Conservation (phyloP, 108 stramenopile species). For the Phaeodactylum tricornutum region DNA sequence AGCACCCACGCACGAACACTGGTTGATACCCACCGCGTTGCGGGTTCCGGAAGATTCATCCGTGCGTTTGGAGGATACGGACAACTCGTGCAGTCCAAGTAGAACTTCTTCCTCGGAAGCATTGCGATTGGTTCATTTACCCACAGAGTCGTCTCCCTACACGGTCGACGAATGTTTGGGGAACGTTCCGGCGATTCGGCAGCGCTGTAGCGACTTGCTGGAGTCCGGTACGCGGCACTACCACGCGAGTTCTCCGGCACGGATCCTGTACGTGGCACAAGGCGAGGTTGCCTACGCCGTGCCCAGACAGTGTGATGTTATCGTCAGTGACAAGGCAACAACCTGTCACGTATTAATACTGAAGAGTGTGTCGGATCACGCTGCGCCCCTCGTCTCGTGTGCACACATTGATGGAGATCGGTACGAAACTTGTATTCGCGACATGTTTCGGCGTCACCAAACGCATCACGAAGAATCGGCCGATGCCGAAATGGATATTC, state of each 20-base stretch:
- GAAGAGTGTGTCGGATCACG: constrained; percentile 20
- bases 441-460: constrained; percentile 48
- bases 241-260: background rate
- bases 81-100: too few relatives aligned
- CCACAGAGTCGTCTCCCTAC: too few relatives aligned
- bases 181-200: too few relatives aligned
- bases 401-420: constrained; percentile 57
- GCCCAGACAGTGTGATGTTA: constrained; percentile 25
- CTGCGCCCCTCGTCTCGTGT: constrained; percentile 31
- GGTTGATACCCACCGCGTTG: too few relatives aligned
- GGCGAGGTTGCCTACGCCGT: constrained; percentile 37
- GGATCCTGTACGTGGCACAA: constrained; percentile 40
- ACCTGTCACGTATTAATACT: constrained; percentile 82
- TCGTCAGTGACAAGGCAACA: constrained; percentile 67
- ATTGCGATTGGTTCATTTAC: too few relatives aligned
- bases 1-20: too few relatives aligned
- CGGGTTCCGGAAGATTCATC: too few relatives aligned
- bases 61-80: too few relatives aligned
- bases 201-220: too few relatives aligned
- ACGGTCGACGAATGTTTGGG: too few relatives aligned
- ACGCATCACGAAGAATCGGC: constrained; percentile 27
- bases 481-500: constrained; percentile 46
- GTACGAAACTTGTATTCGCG: constrained; percentile 48
- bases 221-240: background rate
- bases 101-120: too few relatives aligned